These are phyloP conservation scores for Neocallimastix lanati DNA, from an alignment of 192 early-diverging fungal species.

Conservation along the genomic window DNA sequence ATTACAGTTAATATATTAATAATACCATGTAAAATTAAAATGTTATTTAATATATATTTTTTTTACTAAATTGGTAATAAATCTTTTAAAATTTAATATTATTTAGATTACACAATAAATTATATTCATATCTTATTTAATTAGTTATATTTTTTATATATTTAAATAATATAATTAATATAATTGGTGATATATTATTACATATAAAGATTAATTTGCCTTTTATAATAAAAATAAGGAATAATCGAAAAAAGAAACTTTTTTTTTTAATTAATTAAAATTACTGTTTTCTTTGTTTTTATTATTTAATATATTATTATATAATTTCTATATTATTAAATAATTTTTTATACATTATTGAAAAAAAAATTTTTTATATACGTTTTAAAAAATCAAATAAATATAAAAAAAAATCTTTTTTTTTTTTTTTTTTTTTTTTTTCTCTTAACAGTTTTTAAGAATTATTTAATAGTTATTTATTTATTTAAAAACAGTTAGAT, in stretches of 20 bases:
- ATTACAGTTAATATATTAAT: no score
- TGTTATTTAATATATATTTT: no score
- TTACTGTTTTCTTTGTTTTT: background rate
- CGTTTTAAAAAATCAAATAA: background rate
- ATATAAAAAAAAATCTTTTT: background rate
- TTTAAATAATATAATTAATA: background rate
- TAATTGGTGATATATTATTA: background rate
- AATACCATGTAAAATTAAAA: no score
- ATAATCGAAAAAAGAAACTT: background rate
- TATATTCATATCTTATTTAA: background rate
- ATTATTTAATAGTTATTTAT: background rate
- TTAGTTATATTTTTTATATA: background rate
- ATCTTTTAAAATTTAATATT: no score
- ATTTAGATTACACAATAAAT: background rate
- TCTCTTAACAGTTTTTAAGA: background rate
- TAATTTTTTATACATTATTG: no score
- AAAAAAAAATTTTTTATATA: no score
- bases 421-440: background rate
- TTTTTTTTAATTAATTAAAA: background rate
- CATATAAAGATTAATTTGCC: background rate
- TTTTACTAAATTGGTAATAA: no score
- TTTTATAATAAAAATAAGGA: background rate
- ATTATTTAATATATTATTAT: background rate
- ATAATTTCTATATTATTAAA: background rate
- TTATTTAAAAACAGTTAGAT: background rate